Conservation (phyloP, 257 asterid genomes). For the Cynanchum wilfordii region DNA sequence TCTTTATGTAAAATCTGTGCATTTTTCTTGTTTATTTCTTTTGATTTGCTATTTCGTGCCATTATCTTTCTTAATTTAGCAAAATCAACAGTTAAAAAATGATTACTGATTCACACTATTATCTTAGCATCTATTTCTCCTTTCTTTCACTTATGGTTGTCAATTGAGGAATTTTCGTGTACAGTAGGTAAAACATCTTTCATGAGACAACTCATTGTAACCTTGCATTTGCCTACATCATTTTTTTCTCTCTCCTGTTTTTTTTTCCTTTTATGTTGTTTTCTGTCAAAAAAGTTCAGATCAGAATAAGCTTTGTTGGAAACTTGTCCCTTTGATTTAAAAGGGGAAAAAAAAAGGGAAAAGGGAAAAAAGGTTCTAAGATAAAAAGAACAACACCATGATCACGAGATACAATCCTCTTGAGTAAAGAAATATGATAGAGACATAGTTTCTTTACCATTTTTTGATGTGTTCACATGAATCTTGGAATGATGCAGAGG, state of each 20-base stretch:
- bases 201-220: slow-evolving; percentile 38
- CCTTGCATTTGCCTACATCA: slow-evolving; percentile 17
- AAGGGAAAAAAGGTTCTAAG: neutral
- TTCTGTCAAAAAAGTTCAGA: neutral
- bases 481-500: slow-evolving; percentile 29
- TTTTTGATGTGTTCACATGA: slow-evolving; percentile 33
- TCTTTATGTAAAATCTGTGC: no score
- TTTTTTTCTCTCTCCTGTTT: slow-evolving; percentile 13
- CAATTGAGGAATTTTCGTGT: neutral
- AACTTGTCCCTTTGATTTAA: neutral
- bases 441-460: neutral
- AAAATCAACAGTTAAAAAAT: neutral
- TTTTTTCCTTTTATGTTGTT: neutral
- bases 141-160: neutral
- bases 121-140: neutral
- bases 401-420: slow-evolving; percentile 45
- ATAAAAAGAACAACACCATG: slow-evolving; percentile 15
- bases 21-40: no score
- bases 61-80: no score
- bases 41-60: no score
- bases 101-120: neutral
- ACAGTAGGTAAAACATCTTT: slow-evolving; percentile 17
- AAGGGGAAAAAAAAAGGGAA: no score
- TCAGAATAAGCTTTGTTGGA: neutral
- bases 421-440: slow-evolving; percentile 17